phyloP scores from a whole-genome alignment of 164 flowering plant species.

The Macadamia integrifolia region DNA sequence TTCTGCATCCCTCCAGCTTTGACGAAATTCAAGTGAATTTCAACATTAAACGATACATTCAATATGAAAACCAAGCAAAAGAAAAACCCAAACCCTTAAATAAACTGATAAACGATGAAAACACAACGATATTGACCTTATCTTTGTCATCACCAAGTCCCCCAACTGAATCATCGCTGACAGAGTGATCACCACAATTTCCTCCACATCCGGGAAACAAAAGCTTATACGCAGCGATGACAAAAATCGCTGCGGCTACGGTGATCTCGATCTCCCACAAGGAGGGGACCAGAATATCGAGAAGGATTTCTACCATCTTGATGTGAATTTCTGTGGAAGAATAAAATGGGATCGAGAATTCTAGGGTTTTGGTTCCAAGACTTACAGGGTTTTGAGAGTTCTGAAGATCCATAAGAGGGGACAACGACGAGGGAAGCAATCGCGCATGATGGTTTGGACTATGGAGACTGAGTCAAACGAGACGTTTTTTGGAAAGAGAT shows the following conservation, averaged over 20 bases:
- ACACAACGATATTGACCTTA: conserved; percentile 29
- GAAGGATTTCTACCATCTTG: conserved; percentile 31
- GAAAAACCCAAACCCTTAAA: too few relatives aligned
- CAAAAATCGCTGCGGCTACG: conserved; percentile 57
- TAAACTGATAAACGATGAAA: background rate
- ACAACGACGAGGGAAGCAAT: background rate
- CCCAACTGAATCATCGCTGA: conserved; percentile 15
- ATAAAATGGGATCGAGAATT: background rate
- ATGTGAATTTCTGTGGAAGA: background rate
- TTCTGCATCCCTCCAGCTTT: background rate
- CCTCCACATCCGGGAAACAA: conserved; percentile 28
- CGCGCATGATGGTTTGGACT: conserved; percentile 1
- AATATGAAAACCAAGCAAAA: background rate
- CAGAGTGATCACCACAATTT: conserved; percentile 13
- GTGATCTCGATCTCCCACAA: conserved; percentile 85
- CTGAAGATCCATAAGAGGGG: conserved; percentile 2
- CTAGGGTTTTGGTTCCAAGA: conserved; percentile 9
- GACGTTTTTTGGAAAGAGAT: conserved; percentile 1
- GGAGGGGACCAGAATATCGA: conserved; percentile 60
- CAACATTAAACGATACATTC: background rate
- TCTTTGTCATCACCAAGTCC: conserved; percentile 26
- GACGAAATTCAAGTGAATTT: background rate
- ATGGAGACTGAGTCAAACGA: conserved; percentile 9
- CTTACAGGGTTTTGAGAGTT: conserved; percentile 9
- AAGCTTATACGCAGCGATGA: conserved; percentile 48